These are phyloP conservation scores for Beauveria medogensis DNA, from an alignment of 2,329 filamentous ascomycete species.

Conservation along the genomic window DNA sequence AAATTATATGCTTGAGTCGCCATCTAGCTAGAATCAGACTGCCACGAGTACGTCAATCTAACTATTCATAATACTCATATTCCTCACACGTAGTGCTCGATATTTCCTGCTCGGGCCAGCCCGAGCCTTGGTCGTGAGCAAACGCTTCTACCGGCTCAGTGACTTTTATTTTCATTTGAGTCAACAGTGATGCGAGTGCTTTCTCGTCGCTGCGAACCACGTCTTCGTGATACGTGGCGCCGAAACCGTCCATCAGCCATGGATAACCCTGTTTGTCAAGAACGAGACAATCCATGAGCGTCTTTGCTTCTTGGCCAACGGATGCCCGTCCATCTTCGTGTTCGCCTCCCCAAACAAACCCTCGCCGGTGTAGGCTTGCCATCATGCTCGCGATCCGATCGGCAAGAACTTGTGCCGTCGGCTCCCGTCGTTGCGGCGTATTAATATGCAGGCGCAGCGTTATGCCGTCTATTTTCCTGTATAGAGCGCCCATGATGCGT, in stretches of 20 bases:
- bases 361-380: not conserved
- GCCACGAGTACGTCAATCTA: too few species aligned
- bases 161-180: not conserved
- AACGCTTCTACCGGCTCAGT: not conserved
- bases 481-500: not conserved
- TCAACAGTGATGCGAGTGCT: not conserved
- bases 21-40: too few species aligned
- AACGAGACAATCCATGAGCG: not conserved
- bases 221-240: not conserved
- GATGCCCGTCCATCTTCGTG: not conserved
- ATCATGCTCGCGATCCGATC: not conserved
- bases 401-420: not conserved
- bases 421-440: not conserved
- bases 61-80: too few species aligned
- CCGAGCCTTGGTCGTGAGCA: not conserved
- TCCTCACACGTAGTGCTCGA: too few species aligned
- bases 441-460: not conserved
- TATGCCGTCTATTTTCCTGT: not conserved
- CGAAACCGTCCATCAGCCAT: not conserved
- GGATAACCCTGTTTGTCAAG: not conserved
- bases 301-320: not conserved
- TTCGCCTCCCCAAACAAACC: not conserved
- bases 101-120: too few species aligned
- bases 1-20: too few species aligned
- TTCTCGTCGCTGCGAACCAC: not conserved